These are phyloP conservation scores for Aspergillus caelatus DNA, from an alignment of 2,329 filamentous ascomycete species.

Conservation along the genomic window DNA sequence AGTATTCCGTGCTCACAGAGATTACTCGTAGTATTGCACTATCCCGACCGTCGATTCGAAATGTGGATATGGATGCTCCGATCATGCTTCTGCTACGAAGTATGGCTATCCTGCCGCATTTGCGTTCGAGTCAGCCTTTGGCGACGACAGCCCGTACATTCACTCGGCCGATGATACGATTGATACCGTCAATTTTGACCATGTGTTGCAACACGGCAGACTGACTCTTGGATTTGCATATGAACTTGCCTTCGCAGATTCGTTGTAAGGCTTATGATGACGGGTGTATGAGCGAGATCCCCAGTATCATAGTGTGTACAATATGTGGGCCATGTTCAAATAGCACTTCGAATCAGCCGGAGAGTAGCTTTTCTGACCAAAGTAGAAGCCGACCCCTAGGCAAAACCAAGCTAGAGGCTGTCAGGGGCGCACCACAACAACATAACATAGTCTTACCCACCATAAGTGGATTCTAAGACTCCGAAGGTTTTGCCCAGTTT, in stretches of 20 bases:
- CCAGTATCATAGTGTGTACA: neutral
- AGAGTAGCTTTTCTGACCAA: fast-evolving
- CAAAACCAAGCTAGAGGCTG: neutral
- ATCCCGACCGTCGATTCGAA: neutral
- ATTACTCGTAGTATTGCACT: neutral
- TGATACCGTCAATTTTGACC: constrained; percentile 6
- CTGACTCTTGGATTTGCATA: constrained; percentile 8
- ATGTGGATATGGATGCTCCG: constrained; percentile 8
- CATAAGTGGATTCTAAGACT: too few species aligned
- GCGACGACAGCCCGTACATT: constrained; percentile 4
- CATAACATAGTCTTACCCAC: too few species aligned
- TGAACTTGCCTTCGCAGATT: constrained; percentile 4
- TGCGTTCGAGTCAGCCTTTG: constrained; percentile 5
- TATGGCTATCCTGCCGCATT: constrained; percentile 4
- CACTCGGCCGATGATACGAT: constrained; percentile 5
- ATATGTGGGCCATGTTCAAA: neutral
- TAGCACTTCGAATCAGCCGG: neutral
- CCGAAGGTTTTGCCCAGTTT: too few species aligned
- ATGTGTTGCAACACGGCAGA: constrained; percentile 5
- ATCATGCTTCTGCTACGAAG: constrained; percentile 3
- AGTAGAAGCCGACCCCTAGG: neutral
- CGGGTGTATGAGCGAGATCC: neutral
- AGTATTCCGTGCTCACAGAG: neutral
- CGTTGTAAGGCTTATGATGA: neutral
- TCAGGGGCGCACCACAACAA: neutral